Conservation (phyloP, 192 early-diverging fungal species). For the Podila verticillata region DNA sequence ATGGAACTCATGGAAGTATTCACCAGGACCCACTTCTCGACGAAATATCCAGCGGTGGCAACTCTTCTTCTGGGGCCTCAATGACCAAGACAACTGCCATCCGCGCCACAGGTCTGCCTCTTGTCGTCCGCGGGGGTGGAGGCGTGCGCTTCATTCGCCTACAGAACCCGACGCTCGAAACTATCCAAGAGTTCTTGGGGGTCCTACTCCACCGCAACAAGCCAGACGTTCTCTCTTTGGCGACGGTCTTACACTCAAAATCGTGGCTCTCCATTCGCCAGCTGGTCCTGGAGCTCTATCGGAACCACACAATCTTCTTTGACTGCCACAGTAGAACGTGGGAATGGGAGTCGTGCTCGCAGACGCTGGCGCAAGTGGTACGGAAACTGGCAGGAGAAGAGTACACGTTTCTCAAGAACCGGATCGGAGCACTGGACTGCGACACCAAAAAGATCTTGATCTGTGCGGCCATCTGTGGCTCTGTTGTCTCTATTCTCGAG, state of each 20-base stretch:
- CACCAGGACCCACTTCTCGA: slow-evolving; percentile 29
- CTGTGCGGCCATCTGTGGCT: slow-evolving; percentile 40
- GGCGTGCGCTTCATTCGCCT: slow-evolving; percentile 41
- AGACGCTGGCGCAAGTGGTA: slow-evolving; percentile 27
- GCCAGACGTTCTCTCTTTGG: slow-evolving; percentile 23
- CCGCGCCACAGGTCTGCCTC: slow-evolving; percentile 14
- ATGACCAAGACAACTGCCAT: slow-evolving; percentile 23
- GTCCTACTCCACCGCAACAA: slow-evolving; percentile 23
- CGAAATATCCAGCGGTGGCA: slow-evolving; percentile 11
- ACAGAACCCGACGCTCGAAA: slow-evolving; percentile 21
- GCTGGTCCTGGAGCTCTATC: slow-evolving; percentile 31
- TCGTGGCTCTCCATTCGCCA: slow-evolving; percentile 45
- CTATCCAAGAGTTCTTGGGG: slow-evolving; percentile 36
- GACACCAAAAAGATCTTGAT: slow-evolving; percentile 45
- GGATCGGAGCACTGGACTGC: slow-evolving; percentile 27
- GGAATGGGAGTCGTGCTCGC: slow-evolving; percentile 34
- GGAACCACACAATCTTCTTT: slow-evolving; percentile 37
- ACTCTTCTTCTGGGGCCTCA: neutral
- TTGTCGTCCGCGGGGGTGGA: slow-evolving; percentile 37
- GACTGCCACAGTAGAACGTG: slow-evolving; percentile 8
- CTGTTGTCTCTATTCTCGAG: slow-evolving; percentile 21
- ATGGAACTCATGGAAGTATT: slow-evolving; percentile 5
- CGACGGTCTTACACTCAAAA: slow-evolving; percentile 27
- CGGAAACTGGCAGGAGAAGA: slow-evolving; percentile 45
- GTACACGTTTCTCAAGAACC: slow-evolving; percentile 20